Percentiles rank a stretch among this genome's conserved stretches.
Conservation (phyloP, 2,329 filamentous ascomycete genomes). For the Xylariaceae sp. region DNA sequence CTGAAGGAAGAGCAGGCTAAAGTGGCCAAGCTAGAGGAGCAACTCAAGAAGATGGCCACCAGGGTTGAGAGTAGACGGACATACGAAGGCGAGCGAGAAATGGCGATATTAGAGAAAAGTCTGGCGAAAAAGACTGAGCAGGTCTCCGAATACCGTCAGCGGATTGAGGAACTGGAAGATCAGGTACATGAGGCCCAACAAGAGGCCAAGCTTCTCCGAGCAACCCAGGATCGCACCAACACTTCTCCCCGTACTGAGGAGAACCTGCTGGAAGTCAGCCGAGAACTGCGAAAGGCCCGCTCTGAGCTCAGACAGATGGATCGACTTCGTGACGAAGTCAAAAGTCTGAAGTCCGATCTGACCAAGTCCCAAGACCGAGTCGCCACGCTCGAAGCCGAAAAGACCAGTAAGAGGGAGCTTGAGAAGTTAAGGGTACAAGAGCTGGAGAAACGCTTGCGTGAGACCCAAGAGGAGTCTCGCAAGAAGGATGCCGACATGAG, state of each 20-base stretch:
- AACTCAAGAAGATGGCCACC: conserved; percentile 58
- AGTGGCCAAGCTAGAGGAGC: conserved; percentile 61
- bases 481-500: conserved; percentile 50
- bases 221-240: conserved; percentile 36
- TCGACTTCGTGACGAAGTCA: conserved; percentile 52
- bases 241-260: conserved; percentile 51
- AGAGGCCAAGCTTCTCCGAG: conserved; percentile 32
- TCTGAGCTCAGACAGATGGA: conserved; percentile 53
- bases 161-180: conserved; percentile 57
- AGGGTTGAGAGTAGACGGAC: conserved; percentile 46
- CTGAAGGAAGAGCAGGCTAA: conserved; percentile 67
- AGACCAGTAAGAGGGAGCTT: conserved; percentile 24
- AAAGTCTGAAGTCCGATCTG: conserved; percentile 50
- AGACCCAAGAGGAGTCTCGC: conserved; percentile 38
- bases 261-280: conserved; percentile 50
- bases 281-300: conserved; percentile 53
- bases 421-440: conserved; percentile 36
- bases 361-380: conserved; percentile 45
- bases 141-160: conserved; percentile 55
- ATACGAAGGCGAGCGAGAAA: conserved; percentile 42
- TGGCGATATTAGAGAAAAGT: conserved; percentile 49
- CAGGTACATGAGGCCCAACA: conserved; percentile 44
- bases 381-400: conserved; percentile 37
- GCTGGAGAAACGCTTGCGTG: conserved; percentile 42
- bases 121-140: conserved; percentile 57